phyloP scores from a whole-genome alignment of 148 eudicot species.

The Amaranthus palmeri region DNA sequence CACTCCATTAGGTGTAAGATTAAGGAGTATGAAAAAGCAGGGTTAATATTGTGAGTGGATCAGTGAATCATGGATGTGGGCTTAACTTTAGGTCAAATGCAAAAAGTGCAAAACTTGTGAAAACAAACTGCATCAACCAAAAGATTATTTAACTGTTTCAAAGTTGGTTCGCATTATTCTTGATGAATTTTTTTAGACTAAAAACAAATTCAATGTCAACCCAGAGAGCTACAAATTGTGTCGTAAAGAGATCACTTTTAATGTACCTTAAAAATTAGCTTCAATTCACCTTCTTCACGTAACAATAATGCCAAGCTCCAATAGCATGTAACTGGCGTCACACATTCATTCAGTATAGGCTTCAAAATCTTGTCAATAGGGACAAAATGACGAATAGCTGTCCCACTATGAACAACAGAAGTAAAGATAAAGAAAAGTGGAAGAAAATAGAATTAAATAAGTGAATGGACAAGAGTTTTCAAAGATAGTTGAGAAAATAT shows the following conservation, averaged over 20 bases:
- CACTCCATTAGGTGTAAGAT: no score
- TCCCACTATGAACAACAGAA: slow-evolving; percentile 49
- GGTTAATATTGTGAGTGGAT: no score
- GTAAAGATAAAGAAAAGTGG: neutral
- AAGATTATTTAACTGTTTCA: neutral
- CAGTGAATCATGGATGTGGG: no score
- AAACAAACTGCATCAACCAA: no score
- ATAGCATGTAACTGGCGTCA: slow-evolving; percentile 91
- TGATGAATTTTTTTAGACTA: neutral
- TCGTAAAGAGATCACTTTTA: neutral
- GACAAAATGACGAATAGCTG: slow-evolving; percentile 53
- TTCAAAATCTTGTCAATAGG: slow-evolving; percentile 77
- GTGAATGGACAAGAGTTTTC: neutral
- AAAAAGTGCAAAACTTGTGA: no score
- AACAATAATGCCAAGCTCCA: slow-evolving; percentile 81
- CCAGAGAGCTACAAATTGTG: neutral
- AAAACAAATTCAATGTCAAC: neutral
- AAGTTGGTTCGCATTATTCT: neutral
- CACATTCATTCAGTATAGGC: slow-evolving; percentile 81
- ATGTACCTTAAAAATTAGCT: slow-evolving; percentile 78
- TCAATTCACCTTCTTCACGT: slow-evolving; percentile 63
- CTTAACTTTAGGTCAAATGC: no score
- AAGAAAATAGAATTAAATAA: neutral
- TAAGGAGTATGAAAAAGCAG: no score
- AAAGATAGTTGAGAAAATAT: neutral